A percentile compares a stretch with the other conserved stretches of the same genome.
These are phyloP conservation scores for Volvariella surrecta DNA, from an alignment of 1,284 basidiomycete genomes.

Conservation along the genomic window DNA sequence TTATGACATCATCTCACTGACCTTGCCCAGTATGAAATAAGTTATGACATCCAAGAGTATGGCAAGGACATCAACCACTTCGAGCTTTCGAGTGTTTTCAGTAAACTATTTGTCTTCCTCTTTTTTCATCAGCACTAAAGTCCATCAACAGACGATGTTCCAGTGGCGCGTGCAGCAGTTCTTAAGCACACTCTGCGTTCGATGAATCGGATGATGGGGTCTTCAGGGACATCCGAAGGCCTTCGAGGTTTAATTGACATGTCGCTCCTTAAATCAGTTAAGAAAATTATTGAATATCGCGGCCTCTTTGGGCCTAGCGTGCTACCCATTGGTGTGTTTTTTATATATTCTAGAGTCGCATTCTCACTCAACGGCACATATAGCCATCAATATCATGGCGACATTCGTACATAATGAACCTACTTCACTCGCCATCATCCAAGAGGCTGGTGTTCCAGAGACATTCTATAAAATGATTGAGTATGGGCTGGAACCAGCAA, in stretches of 20 bases:
- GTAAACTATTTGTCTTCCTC: constrained; percentile 4
- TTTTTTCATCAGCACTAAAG: constrained; percentile 2
- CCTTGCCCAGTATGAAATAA: constrained; percentile 54
- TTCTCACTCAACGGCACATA: constrained; percentile 2
- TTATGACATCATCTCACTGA: background rate
- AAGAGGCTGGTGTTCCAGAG: constrained; percentile 88
- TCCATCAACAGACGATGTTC: constrained; percentile 42
- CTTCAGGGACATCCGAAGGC: constrained; percentile 89
- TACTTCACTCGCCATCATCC: constrained; percentile 86
- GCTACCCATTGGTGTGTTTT: constrained; percentile 63
- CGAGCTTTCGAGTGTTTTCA: background rate
- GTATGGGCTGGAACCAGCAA: constrained; percentile 76
- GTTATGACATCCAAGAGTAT: constrained; percentile 55
- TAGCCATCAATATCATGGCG: constrained; percentile 95
- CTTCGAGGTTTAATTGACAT: constrained; percentile 93
- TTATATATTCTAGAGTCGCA: constrained; percentile 5
- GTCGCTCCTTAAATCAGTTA: constrained; percentile 79
- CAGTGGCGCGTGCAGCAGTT: constrained; percentile 60
- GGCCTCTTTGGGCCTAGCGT: constrained; percentile 83
- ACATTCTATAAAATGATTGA: constrained; percentile 85
- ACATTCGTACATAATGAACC: constrained; percentile 99
- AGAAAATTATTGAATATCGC: constrained; percentile 81
- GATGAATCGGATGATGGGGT: constrained; percentile 95
- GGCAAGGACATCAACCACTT: constrained; percentile 20
- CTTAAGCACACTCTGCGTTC: constrained; percentile 91